Evolutionary conservation across 192 early-diverging fungal species (phyloP).

Genomic region (Endogone sp.): DNA sequence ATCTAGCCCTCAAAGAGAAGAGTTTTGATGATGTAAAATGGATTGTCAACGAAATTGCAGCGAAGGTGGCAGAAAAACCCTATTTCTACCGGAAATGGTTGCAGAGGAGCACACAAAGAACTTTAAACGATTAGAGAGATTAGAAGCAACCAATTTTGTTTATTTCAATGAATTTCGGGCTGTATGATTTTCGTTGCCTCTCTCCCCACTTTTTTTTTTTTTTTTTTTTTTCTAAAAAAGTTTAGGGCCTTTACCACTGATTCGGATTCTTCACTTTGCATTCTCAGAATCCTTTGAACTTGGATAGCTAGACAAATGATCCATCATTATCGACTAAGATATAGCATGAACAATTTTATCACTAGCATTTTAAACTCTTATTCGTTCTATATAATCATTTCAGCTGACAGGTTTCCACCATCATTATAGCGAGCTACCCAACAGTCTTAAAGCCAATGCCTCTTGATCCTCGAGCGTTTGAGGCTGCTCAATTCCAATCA

Average conservation of each 20-base stretch:
- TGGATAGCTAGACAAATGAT: background rate
- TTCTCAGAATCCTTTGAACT: background rate
- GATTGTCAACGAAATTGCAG: conserved; percentile 17
- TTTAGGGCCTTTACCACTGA: too few species aligned
- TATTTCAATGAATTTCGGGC: too few species aligned
- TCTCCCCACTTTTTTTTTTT: too few species aligned
- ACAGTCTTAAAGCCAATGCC: conserved; percentile 50
- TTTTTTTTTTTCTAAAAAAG: too few species aligned
- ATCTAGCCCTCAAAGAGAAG: conserved; percentile 20
- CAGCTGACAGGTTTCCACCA: too few species aligned
- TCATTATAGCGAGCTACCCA: conserved; percentile 18
- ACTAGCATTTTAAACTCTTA: background rate
- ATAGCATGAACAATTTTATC: background rate
- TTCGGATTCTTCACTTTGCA: too few species aligned
- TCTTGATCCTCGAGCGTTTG: conserved; percentile 59
- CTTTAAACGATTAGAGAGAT: too few species aligned
- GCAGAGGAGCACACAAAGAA: too few species aligned
- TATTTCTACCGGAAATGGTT: conserved; percentile 6
- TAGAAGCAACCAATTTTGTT: too few species aligned
- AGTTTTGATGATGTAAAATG: conserved; percentile 18
- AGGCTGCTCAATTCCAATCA: conserved; percentile 50
- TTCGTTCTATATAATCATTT: too few species aligned
- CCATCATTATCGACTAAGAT: background rate
- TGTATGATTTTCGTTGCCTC: too few species aligned
- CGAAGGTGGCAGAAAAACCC: conserved; percentile 7